Evolutionary conservation across 805 yeast species (phyloP), one percentile per base, ranked within the genome.

Genomic region (Ogataea paraovalis): DNA sequence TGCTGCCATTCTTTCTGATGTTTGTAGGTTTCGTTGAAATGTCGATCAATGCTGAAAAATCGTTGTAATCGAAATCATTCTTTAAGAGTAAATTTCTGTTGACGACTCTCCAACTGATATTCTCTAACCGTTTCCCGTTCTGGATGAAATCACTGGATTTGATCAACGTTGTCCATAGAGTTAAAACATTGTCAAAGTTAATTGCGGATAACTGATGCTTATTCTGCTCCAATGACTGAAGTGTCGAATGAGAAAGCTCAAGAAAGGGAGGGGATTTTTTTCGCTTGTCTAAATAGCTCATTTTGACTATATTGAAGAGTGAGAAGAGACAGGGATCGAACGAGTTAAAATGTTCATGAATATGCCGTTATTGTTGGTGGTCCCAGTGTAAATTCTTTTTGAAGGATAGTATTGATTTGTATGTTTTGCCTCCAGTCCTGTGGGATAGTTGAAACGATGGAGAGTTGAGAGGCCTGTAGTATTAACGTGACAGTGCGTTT

Each of bases 121-220:
- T 67, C 46, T 66, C 71, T 16, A 68, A 51, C 42, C 72, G 49
- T 41, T 58, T 59, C 23, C 71, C 71, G 44, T 67, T 64, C 33
- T 52, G 52, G 16, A 67, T 59, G 41, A 59, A 58, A 39, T 60
- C 64, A 21, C 66, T 57, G 1, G 67, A 60, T 45, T 67, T 66
- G 10, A 62, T 62, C 13, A 67, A 43, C 2, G 74, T 72, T 9
- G 74, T 68, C 73, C 75, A 71, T 21, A 72, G 65, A 2, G 71
- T 65, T 25, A 72, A 53, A 3, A 72, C 69, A 43, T 68, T 69
- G 45, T 70, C 73, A 34, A 72, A 58, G 38, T 71, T 71, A 12
- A 69, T 54, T 3, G 62, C 61, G 3, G 58, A 45, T 3, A 48
- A 43, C 19, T 54, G 54, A 39, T 42, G 45, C 27, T 45, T 45